Evolutionary conservation across 2,329 filamentous ascomycete genomes (phyloP).

Genomic region (Fusarium sp.): DNA sequence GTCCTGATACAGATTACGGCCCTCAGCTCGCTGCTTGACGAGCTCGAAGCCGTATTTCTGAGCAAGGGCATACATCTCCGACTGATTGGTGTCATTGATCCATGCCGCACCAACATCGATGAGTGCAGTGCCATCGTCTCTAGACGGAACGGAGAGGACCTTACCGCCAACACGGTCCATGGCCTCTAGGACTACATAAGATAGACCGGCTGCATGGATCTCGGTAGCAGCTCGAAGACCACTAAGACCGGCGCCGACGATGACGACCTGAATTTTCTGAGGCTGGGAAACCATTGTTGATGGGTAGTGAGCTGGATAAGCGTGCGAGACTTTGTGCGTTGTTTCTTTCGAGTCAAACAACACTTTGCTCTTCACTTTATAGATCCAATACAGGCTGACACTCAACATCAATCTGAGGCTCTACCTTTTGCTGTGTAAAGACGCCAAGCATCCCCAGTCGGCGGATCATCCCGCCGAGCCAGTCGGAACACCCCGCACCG

Average conservation of each 20-base stretch:
- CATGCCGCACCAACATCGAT: slow-evolving; percentile 26
- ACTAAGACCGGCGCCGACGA: slow-evolving; percentile 42
- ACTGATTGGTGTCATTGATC: slow-evolving; percentile 28
- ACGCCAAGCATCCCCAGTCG: not conserved
- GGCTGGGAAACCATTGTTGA: not conserved
- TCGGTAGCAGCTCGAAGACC: slow-evolving; percentile 48
- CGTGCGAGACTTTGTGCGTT: not conserved
- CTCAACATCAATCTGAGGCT: not conserved
- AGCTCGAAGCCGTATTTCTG: slow-evolving; percentile 9
- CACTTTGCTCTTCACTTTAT: not conserved
- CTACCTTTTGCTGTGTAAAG: not conserved
- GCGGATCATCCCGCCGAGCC: not conserved
- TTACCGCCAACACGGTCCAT: slow-evolving; percentile 61
- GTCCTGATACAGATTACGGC: not conserved
- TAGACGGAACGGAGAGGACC: not conserved
- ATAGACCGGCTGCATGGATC: slow-evolving; percentile 48
- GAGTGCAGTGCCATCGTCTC: accelerated
- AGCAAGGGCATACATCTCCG: slow-evolving; percentile 13
- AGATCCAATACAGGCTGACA: not conserved
- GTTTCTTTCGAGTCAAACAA: not conserved
- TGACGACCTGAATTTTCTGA: not conserved
- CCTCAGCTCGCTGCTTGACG: not conserved
- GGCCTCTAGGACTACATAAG: slow-evolving; percentile 58
- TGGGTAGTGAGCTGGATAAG: not conserved
- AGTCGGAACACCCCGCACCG: not conserved